A percentile compares a stretch with the other conserved stretches of the same genome.
These are phyloP conservation scores for Penicillium corylophilum DNA, from an alignment of 2,329 filamentous ascomycete genomes.

Conservation along the genomic window DNA sequence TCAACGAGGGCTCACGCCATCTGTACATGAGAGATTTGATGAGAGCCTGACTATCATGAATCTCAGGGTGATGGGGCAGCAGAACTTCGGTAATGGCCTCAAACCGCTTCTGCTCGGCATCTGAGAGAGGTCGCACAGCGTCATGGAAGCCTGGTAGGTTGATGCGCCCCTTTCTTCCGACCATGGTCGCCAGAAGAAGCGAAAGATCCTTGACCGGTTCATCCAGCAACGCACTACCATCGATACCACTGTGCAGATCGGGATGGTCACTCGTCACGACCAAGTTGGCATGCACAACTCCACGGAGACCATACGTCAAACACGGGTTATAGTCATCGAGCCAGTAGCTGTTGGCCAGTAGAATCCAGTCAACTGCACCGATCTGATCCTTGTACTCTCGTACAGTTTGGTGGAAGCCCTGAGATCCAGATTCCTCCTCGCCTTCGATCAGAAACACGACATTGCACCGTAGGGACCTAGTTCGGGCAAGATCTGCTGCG, in stretches of 20 bases:
- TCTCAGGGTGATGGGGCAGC: slow-evolving; percentile 67
- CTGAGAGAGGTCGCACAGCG: slow-evolving; percentile 70
- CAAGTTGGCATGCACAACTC: slow-evolving; percentile 89
- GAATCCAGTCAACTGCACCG: slow-evolving; percentile 87
- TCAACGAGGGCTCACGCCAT: slow-evolving; percentile 93
- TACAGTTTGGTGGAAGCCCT: slow-evolving; percentile 84
- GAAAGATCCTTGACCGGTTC: slow-evolving; percentile 92
- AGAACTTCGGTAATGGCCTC: slow-evolving; percentile 79
- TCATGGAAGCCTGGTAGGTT: slow-evolving; percentile 89
- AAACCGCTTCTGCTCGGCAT: slow-evolving; percentile 76
- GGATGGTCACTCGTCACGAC: slow-evolving; percentile 82
- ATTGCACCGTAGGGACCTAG: slow-evolving; percentile 81
- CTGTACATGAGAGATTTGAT: slow-evolving; percentile 85
- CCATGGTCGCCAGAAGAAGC: slow-evolving; percentile 75
- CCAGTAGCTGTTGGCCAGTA: slow-evolving; percentile 98
- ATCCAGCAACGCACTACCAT: slow-evolving; percentile 84
- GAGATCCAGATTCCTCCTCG: slow-evolving; percentile 91
- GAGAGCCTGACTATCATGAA: slow-evolving; percentile 65
- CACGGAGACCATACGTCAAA: slow-evolving; percentile 88
- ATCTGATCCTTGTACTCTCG: slow-evolving; percentile 78
- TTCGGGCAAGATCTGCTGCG: slow-evolving; percentile 81
- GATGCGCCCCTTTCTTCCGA: slow-evolving; percentile 75
- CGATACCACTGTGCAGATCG: slow-evolving; percentile 94
- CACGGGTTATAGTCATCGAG: slow-evolving; percentile 94
- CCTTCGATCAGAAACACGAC: slow-evolving; percentile 94